Evolutionary conservation across 305 asterid species (phyloP).

Genomic region (Fraxinus velutina): DNA sequence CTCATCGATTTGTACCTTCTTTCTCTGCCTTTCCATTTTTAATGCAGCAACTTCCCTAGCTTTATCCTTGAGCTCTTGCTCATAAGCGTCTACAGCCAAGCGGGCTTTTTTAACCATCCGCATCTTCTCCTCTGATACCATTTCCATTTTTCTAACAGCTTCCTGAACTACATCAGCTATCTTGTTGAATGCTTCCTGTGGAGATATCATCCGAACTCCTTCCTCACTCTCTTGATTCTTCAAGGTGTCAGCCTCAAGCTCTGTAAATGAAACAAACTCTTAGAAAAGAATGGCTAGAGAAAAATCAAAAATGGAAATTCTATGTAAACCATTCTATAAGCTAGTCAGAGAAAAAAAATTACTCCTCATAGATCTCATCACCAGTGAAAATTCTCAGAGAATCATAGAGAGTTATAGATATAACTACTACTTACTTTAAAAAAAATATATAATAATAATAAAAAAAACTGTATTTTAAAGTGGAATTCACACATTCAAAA

Average conservation of each 20-base stretch:
- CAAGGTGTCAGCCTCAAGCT: conserved; percentile 63
- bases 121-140: conserved; percentile 77
- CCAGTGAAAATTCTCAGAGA: background rate
- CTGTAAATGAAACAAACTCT: conserved; percentile 26
- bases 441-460: too few relatives aligned
- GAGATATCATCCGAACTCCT: conserved; percentile 58
- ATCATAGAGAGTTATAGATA: background rate
- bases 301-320: background rate
- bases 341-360: background rate
- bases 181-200: conserved; percentile 79
- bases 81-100: conserved; percentile 66
- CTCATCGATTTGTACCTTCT: background rate
- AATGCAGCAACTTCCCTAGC: conserved; percentile 66
- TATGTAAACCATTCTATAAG: background rate
- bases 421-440: background rate
- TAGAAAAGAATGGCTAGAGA: background rate
- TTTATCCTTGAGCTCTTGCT: conserved; percentile 84
- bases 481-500: background rate
- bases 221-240: conserved; percentile 67
- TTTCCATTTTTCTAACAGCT: conserved; percentile 87
- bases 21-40: conserved; percentile 64
- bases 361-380: background rate
- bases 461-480: background rate
- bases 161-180: conserved; percentile 93
- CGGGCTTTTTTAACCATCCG: conserved; percentile 81